phyloP scores from a whole-genome alignment of 2,329 filamentous ascomycete genomes.

The Fusarium xylarioides region DNA sequence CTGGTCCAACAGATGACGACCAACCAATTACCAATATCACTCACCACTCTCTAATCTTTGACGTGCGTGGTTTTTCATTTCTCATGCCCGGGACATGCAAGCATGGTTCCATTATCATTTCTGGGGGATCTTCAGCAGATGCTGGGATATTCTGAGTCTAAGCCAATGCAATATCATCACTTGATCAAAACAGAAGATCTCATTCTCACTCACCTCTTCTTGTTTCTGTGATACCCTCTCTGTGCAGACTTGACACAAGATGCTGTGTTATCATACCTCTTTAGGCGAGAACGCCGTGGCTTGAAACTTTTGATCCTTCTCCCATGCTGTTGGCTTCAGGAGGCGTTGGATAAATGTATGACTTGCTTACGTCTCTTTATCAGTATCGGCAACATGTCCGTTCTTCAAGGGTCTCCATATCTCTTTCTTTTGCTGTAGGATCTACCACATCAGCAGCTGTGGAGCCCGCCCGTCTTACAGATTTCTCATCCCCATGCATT shows the following conservation, averaged over 20 bases:
- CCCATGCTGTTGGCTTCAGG: conserved; percentile 14
- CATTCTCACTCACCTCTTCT: background rate
- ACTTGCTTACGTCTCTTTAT: background rate
- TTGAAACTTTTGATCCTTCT: conserved; percentile 15
- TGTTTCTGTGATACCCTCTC: background rate
- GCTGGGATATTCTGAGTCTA: background rate
- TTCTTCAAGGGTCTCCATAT: background rate
- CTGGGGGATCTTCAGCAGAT: background rate
- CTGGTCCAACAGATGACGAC: background rate
- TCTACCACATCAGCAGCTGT: background rate
- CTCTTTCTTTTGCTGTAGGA: background rate
- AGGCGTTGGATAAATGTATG: conserved; percentile 1
- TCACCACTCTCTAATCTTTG: background rate
- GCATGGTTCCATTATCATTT: background rate
- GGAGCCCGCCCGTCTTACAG: background rate
- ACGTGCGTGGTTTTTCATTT: background rate
- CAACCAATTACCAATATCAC: background rate
- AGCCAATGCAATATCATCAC: background rate
- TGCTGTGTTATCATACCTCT: conserved; percentile 5
- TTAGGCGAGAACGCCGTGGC: conserved; percentile 10
- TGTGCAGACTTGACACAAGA: conserved; percentile 18
- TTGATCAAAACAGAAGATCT: background rate
- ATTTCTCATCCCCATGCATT: conserved; percentile 5
- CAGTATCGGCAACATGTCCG: background rate
- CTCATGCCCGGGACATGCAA: background rate